Evolutionary conservation across 1,284 basidiomycete genomes (phyloP).

Genomic region (Hortiboletus rubellus): DNA sequence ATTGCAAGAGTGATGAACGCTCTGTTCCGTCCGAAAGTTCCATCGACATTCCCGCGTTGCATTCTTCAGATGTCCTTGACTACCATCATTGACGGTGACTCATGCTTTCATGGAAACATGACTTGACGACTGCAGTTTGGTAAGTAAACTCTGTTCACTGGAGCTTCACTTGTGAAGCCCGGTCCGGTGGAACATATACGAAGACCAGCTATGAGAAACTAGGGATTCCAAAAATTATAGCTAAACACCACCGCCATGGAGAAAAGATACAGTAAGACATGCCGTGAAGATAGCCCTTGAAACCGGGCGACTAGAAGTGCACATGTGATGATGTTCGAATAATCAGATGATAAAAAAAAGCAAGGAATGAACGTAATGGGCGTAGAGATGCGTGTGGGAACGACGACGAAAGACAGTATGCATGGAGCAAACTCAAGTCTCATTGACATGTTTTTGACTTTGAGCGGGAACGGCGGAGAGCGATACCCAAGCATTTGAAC

Average conservation of each 20-base stretch:
- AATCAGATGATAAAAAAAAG: conserved; percentile 19
- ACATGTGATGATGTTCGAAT: conserved; percentile 13
- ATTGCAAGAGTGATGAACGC: too few species aligned
- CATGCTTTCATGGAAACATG: conserved; percentile 9
- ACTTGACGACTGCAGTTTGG: not conserved
- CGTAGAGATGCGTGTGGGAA: conserved; percentile 10
- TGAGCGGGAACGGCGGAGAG: conserved; percentile 23
- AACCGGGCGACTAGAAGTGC: not conserved
- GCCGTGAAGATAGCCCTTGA: not conserved
- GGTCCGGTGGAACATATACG: not conserved
- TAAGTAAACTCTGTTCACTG: conserved; percentile 20
- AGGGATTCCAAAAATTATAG: conserved; percentile 1
- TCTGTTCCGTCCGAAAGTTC: not conserved
- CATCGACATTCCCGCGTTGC: not conserved
- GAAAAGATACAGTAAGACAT: conserved; percentile 19
- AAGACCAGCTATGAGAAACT: not conserved
- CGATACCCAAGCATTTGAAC: conserved; percentile 23
- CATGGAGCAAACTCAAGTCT: conserved; percentile 6
- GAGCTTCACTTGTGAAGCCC: not conserved
- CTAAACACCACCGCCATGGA: conserved; percentile 7
- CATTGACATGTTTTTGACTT: conserved; percentile 22
- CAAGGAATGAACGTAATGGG: conserved; percentile 16
- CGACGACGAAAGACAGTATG: not conserved
- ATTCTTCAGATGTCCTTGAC: conserved; percentile 6
- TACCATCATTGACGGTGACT: conserved; percentile 24